Evolutionary conservation across 1,284 basidiomycete genomes (phyloP), one percentile per base, ranked within the genome.

Genomic region (Sanghuangporus sanghuang): DNA sequence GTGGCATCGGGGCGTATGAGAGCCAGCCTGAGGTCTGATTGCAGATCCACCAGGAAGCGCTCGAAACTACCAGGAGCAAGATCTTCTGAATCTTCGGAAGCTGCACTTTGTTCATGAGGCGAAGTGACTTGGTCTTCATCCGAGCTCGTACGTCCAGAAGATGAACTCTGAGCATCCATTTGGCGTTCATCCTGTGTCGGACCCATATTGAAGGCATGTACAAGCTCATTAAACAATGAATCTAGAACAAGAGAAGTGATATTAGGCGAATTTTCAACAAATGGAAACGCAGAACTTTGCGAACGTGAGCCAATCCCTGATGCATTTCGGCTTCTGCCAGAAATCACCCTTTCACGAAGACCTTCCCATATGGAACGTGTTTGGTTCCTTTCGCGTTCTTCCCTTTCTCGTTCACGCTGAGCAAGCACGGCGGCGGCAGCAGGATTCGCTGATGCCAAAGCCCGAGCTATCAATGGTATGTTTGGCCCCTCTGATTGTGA

Each of bases 191-290:
- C 69, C 16, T 87, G 75, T 1, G 86, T 86, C 32, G 90, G 77
- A 6, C 87, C 88, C 57, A 88, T 76, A 68, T 88, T 88, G 69
- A 91, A 87, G 6, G 87, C 89, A 42, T 89, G 77, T 32, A 87
- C 85, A 85, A 91, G 89, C 72, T 90, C 88, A 1, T 85, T 82
- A 55, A 91, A 77, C 81, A 91, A 83, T 59, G 82, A 73, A 64
- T 86, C 82, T 52, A 86, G 75, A 57, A 82, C 83, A 68, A 84
- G 88, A 64, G 71, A 76, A 54, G 67, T 71, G 68, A 12, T 67
- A 69, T 72, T 70, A 67, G 64, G 68, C 36, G 71, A 71, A 16
- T 56, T 61, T 21, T 57, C 64, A 57, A 50, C 60, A 38, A 35
- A 38, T 39, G 38, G 11, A 7, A 16, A 6, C 27, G 58, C 11